Base-by-base conservation (phyloP, 2,329 filamentous ascomycete genomes). In the Alternaria infectoria region DNA sequence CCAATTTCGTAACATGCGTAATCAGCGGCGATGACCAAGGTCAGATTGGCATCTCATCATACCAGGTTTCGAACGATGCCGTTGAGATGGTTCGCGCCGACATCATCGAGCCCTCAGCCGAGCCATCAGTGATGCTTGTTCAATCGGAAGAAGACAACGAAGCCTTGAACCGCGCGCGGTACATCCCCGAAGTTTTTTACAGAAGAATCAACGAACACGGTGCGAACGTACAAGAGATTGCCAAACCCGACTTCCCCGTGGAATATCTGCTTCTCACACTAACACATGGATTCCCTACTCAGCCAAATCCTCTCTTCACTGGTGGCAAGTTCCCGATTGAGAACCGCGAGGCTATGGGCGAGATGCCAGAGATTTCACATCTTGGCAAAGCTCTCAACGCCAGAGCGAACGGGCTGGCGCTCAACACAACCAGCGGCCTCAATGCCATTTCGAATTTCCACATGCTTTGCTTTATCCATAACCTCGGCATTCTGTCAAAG, bases 121-220 rank as follows among this genome's bases (percentile, higher is more conserved):
- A 98, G 68, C 96, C 96, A 2, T 90, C 88, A 7, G 90, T 95
- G 56, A 97, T 99, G 95, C 88, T 99, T 49, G 96, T 99, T 5
- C 93, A 94, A 65, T 91, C 92, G 23, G 95, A 98, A 77, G 92
- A 95, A 62, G 93, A 97, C 71, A 91, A 94, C 55, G 91, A 93
- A 68, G 88, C 78, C 84, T 70, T 88, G 83, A 59, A 84, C 81
- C 89, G 89, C 59, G 90, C 91, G 23, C 88, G 94, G 72, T 99
- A 99, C 77, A 97, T 99, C 21, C 96, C 96, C 1, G 96, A 99
- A 75, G 95, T 99, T 5, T 99, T 98, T 81, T 99, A 96, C 83
- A 89, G 95, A 65, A 90, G 89, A 71, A 93, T 97, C 80, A 99
- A 99, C 80, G 95, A 99, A 79, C 97, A 99, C 77, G 94, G 94